Percentiles rank a stretch among this genome's conserved stretches.
Conservation (phyloP, 2,329 filamentous ascomycete genomes). For the Botrytis medusae region DNA sequence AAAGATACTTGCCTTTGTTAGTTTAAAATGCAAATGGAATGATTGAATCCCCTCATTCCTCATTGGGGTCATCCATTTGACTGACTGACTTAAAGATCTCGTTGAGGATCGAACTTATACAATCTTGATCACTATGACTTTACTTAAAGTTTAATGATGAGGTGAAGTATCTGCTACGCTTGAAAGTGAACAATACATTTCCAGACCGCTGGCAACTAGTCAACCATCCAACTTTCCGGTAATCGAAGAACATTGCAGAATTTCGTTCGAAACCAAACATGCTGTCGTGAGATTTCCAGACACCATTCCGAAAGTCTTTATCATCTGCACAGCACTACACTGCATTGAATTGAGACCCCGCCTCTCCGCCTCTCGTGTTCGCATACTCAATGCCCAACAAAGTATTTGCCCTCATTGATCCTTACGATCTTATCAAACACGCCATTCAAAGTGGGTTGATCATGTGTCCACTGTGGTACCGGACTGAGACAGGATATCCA, state of each 20-base stretch:
- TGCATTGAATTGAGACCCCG: background rate
- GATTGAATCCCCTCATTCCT: background rate
- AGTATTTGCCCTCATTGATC: background rate
- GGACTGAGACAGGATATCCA: background rate
- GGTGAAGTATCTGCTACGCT: background rate
- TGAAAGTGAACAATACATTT: background rate
- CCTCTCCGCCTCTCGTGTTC: slow-evolving; percentile 14
- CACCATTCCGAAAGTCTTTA: background rate
- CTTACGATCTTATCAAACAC: slow-evolving; percentile 9
- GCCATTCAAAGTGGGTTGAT: slow-evolving; percentile 1
- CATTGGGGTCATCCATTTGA: background rate
- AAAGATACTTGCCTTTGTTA: background rate
- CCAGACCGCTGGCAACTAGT: background rate
- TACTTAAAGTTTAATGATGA: background rate
- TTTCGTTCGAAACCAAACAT: background rate
- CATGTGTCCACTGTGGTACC: background rate
- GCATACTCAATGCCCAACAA: slow-evolving; percentile 7
- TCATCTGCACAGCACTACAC: background rate
- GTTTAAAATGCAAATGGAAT: background rate
- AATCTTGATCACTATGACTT: background rate
- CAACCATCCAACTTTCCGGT: background rate
- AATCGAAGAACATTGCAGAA: background rate
- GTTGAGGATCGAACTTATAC: background rate
- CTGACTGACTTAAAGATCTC: background rate
- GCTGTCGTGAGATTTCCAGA: background rate